Base-by-base conservation (phyloP, 2,329 filamentous ascomycete genomes). In the Pseudogymnoascus verrucosus region DNA sequence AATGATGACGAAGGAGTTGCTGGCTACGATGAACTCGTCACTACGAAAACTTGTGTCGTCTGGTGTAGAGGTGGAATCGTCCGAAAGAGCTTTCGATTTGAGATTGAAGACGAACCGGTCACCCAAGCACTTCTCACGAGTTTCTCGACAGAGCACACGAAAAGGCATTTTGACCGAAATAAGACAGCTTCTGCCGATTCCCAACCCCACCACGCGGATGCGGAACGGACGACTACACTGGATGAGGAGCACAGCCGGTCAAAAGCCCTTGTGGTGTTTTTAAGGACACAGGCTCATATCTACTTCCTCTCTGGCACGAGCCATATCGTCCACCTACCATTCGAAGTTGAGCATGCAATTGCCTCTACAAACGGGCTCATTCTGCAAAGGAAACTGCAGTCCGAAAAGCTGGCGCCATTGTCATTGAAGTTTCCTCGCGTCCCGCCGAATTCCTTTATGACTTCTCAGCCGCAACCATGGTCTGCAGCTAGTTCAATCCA, bases 221-320 rank as follows among this genome's bases (percentile, higher is more conserved):
- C 65, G 16, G 67, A 70, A 60, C 64, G 65, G 11, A 69, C 68
- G 57, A 68, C 66, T 60, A 63, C 68, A 40, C 64, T 68, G 47
- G 67, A 65, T 51, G 71, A 68, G 61, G 69, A 68, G 69, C 69
- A 69, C 57, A 68, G 67, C 64, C 70, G 71, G 23, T 82, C 84
- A 44, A 83, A 88, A 71, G 92, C 93, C 4, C 78, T 99, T 66
- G 91, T 98, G 6, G 89, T 99, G 60, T 89, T 98, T 69, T 84
- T 99, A 68, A 93, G 90, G 76, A 93, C 91, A 0, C 93, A 98
- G 73, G 92, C 91, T 21, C 93, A 98, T 73, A 86, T 99, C 68
- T 96, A 93, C 79, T 97, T 96, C 73, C 83, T 98, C 39, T 85
- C 89, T 1, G 93, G 93, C 19, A 88, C 91, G 36, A 95, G 85